Percentiles rank a stretch among this genome's conserved stretches.
These are phyloP conservation scores for Blastobotrys persicus DNA, from an alignment of 1,139 yeast species.

Conservation along the genomic window DNA sequence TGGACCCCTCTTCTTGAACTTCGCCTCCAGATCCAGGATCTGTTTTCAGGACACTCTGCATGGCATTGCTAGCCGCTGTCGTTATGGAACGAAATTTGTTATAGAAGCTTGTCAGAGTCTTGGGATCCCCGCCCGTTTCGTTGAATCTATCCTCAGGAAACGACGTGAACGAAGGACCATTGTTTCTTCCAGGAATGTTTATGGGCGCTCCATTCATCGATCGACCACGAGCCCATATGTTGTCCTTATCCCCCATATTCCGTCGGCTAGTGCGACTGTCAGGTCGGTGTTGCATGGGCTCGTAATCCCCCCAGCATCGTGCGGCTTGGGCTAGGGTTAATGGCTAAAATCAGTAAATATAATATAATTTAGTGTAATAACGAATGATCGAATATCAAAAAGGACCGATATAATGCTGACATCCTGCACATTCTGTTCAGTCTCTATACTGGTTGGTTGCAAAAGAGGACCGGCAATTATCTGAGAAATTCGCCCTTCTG, in stretches of 20 bases:
- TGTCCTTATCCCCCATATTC: slow-evolving; percentile 3
- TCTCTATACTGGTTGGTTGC: no score
- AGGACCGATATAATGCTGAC: no score
- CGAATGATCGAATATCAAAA: no score
- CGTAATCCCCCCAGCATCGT: no score
- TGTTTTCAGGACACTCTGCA: slow-evolving; percentile 26
- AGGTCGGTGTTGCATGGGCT: no score
- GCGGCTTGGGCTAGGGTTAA: neutral
- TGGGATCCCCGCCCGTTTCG: slow-evolving; percentile 27
- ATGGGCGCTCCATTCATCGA: neutral
- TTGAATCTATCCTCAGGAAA: slow-evolving; percentile 31
- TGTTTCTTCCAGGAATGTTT: neutral
- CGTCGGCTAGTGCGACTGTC: no score
- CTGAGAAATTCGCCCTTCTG: no score
- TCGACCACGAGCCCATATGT: slow-evolving; percentile 2
- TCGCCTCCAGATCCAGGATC: slow-evolving; percentile 2
- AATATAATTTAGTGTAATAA: no score
- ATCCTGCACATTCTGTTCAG: no score
- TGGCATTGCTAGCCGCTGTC: slow-evolving; percentile 31
- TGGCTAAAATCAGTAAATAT: no score
- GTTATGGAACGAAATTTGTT: slow-evolving; percentile 28
- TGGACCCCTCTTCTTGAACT: neutral
- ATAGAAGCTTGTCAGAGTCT: slow-evolving; percentile 28
- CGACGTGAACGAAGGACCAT: slow-evolving; percentile 23
- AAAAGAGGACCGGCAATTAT: no score